phyloP scores from a whole-genome alignment of 352 stramenopile species.

The Phytophthora pisi region DNA sequence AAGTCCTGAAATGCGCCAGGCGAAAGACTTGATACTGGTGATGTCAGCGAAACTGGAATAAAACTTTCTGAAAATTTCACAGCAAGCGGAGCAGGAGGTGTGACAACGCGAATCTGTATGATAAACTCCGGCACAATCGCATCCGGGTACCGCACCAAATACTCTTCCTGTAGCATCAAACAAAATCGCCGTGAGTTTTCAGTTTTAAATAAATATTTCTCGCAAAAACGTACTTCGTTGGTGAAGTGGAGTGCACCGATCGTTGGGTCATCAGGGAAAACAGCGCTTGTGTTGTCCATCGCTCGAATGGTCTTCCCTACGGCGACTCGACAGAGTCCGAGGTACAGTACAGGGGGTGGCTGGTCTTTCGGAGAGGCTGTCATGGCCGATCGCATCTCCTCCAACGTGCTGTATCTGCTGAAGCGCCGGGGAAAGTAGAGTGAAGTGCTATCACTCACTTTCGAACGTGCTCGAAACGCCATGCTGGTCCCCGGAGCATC shows the following conservation, averaged over 20 bases:
- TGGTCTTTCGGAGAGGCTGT: slow-evolving; percentile 3
- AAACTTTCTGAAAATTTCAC: slow-evolving; percentile 8
- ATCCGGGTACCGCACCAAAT: slow-evolving; percentile 62
- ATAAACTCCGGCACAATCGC: slow-evolving; percentile 81
- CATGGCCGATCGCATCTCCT: slow-evolving; percentile 27
- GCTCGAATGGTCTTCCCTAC: slow-evolving; percentile 56
- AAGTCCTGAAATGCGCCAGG: slow-evolving; percentile 27
- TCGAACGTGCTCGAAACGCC: slow-evolving; percentile 25
- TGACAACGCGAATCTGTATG: slow-evolving; percentile 45
- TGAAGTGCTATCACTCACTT: slow-evolving; percentile 11
- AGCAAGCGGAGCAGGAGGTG: neutral
- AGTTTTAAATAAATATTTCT: neutral
- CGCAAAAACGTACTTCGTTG: slow-evolving; percentile 33
- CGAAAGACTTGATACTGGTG: slow-evolving; percentile 1
- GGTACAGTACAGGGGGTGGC: slow-evolving; percentile 35
- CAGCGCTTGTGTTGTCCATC: slow-evolving; percentile 7
- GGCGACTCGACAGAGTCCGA: slow-evolving; percentile 74
- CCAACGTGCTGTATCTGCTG: slow-evolving; percentile 77
- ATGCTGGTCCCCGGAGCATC: slow-evolving; percentile 32
- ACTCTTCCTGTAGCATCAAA: slow-evolving; percentile 56
- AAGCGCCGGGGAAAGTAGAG: slow-evolving; percentile 67
- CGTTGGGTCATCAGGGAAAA: slow-evolving; percentile 39
- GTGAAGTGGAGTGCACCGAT: slow-evolving; percentile 50
- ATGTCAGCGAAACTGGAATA: slow-evolving; percentile 13
- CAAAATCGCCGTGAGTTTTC: neutral